Percentiles rank a stretch among this genome's conserved stretches.
Conservation (phyloP, 148 eudicot species). For the Simmondsia chinensis region DNA sequence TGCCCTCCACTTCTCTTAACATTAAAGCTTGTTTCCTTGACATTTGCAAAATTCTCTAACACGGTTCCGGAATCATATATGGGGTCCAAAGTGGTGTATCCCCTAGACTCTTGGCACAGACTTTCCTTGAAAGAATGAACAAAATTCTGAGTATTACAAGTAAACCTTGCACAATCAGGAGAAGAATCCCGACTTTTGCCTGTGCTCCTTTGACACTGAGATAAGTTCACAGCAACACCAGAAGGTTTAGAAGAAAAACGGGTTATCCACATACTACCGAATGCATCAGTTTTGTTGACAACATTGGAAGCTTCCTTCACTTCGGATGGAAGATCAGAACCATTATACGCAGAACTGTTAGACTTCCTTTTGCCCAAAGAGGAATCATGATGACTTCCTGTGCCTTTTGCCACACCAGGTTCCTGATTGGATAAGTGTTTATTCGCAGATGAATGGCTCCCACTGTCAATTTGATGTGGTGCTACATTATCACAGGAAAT, state of each 20-base stretch:
- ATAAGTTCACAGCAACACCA: slow-evolving; percentile 3
- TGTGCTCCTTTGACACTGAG: not conserved
- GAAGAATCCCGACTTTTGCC: slow-evolving; percentile 1
- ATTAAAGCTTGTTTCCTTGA: slow-evolving; percentile 5
- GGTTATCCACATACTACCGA: slow-evolving; percentile 39
- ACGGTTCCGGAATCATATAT: slow-evolving; percentile 3
- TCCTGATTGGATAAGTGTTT: not conserved
- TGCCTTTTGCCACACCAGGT: slow-evolving; percentile 2
- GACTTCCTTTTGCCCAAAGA: slow-evolving; percentile 8
- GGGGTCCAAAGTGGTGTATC: too few species aligned
- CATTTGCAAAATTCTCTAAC: not conserved
- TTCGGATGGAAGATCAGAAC: slow-evolving; percentile 6
- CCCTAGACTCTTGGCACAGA: too few species aligned
- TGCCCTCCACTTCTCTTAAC: slow-evolving; percentile 8
- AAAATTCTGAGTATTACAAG: not conserved
- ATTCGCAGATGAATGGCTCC: slow-evolving; percentile 1
- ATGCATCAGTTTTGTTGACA: slow-evolving; percentile 8
- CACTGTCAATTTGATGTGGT: too few species aligned
- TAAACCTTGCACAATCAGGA: not conserved
- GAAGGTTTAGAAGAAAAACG: slow-evolving; percentile 25
- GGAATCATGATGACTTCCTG: slow-evolving; percentile 9
- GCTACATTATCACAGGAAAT: slow-evolving; percentile 1
- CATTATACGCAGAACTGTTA: slow-evolving; percentile 6
- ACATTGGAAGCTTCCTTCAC: slow-evolving; percentile 1
- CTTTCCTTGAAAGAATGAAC: slow-evolving; percentile 3